A percentile compares a stretch with the other conserved stretches of the same genome.
Conservation (phyloP, 495 filamentous ascomycete genomes). For the Penicillium ucsense region DNA sequence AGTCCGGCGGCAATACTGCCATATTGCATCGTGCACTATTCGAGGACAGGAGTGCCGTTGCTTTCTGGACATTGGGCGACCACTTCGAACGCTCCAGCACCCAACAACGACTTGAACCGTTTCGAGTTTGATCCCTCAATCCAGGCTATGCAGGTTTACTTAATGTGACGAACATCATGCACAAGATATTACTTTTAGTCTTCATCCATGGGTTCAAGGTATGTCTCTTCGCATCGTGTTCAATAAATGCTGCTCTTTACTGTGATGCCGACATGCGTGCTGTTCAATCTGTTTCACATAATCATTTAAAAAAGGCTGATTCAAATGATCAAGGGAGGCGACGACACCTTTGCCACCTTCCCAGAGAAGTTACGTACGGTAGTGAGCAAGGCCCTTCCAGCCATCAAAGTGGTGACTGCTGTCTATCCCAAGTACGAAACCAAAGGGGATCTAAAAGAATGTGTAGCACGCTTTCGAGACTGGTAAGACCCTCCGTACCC, state of each 20-base stretch:
- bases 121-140: background rate
- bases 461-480: conserved; percentile 72
- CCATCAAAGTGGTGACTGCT: conserved; percentile 56
- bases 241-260: too few relatives aligned
- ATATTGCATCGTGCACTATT: too few relatives aligned
- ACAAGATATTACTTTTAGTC: conserved; percentile 79
- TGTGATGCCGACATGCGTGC: too few relatives aligned
- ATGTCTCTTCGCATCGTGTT: conserved; percentile 3
- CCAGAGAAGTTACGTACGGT: conserved; percentile 64
- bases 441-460: conserved; percentile 71
- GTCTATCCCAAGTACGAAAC: conserved; percentile 92
- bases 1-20: too few relatives aligned
- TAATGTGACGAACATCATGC: conserved; percentile 41
- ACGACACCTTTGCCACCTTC: conserved; percentile 77
- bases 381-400: conserved; percentile 60
- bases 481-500: conserved; percentile 45
- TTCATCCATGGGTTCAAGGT: conserved; percentile 99
- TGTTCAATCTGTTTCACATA: too few relatives aligned
- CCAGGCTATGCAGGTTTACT: conserved; percentile 1
- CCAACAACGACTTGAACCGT: too few relatives aligned
- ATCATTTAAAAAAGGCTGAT: background rate
- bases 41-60: too few relatives aligned
- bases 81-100: too few relatives aligned
- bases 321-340: conserved; percentile 55
- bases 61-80: too few relatives aligned